Evolutionary conservation across 2,329 filamentous ascomycete genomes (phyloP).

Genomic region (Colletotrichum endophyticum): DNA sequence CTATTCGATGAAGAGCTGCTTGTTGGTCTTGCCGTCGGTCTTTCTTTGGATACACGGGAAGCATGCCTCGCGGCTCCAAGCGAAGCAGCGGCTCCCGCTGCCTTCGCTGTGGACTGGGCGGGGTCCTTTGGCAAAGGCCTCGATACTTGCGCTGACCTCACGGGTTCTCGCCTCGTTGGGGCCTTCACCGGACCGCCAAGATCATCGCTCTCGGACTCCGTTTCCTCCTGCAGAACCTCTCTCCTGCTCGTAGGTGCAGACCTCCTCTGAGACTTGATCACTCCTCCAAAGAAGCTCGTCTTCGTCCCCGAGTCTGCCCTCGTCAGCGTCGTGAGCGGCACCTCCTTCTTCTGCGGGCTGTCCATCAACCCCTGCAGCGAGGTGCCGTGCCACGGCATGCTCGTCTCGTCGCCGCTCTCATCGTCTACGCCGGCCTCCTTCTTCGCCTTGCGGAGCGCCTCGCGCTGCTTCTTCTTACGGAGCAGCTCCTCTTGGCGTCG

Average conservation of each 20-base stretch:
- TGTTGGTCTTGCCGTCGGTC: not conserved
- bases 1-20: constrained; percentile 25
- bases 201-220: constrained; percentile 15
- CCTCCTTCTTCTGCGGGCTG: constrained; percentile 37
- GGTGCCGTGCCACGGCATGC: constrained; percentile 31
- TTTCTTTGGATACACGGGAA: not conserved
- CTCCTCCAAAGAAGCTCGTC: constrained; percentile 28
- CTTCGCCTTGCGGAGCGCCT: constrained; percentile 27
- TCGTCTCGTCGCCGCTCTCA: constrained; percentile 32
- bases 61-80: not conserved
- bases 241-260: constrained; percentile 21
- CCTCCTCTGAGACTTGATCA: not conserved
- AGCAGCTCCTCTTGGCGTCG: constrained; percentile 38
- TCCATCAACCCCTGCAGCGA: constrained; percentile 49
- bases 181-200: not conserved
- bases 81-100: not conserved
- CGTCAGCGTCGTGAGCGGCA: constrained; percentile 28
- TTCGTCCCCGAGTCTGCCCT: constrained; percentile 25
- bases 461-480: constrained; percentile 39
- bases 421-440: constrained; percentile 24
- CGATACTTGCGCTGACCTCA: not conserved
- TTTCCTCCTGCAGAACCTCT: not conserved
- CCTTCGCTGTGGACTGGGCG: not conserved
- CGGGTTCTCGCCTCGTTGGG: not conserved
- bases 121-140: not conserved